phyloP scores from a whole-genome alignment of 148 eudicot species.

The Fagopyrum homotropicum region DNA sequence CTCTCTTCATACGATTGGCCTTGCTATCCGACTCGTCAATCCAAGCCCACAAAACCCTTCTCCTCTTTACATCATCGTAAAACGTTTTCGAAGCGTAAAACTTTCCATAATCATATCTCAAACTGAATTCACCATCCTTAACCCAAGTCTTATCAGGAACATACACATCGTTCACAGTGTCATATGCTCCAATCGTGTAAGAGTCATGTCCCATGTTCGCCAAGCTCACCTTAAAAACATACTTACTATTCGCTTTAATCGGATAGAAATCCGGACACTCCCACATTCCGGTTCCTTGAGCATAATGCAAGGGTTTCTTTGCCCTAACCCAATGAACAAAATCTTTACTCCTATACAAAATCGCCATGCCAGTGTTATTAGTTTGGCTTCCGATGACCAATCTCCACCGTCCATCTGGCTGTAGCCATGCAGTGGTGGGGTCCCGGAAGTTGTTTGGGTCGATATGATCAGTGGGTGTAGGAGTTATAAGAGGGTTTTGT shows the following conservation, averaged over 20 bases:
- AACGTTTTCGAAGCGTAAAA: constrained; percentile 76
- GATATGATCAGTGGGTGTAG: constrained; percentile 28
- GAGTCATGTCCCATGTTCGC: constrained; percentile 31
- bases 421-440: constrained; percentile 60
- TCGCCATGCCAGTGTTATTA: constrained; percentile 21
- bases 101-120: constrained; percentile 66
- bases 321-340: constrained; percentile 40
- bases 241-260: constrained; percentile 30
- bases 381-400: constrained; percentile 31
- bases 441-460: constrained; percentile 42
- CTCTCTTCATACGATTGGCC: constrained; percentile 26
- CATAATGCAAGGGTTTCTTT: constrained; percentile 33
- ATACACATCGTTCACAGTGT: constrained; percentile 29
- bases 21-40: constrained; percentile 32
- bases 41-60: constrained; percentile 78
- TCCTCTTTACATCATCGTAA: constrained; percentile 31
- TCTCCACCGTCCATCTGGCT: constrained; percentile 37
- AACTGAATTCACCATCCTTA: constrained; percentile 17
- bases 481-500: constrained; percentile 43
- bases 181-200: constrained; percentile 54
- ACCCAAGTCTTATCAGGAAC: constrained; percentile 32
- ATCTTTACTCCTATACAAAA: constrained; percentile 52
- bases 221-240: constrained; percentile 53
- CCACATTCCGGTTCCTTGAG: constrained; percentile 52
- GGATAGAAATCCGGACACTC: constrained; percentile 78